phyloP scores from a whole-genome alignment of 305 asterid genomes.

The Fraxinus nigra region DNA sequence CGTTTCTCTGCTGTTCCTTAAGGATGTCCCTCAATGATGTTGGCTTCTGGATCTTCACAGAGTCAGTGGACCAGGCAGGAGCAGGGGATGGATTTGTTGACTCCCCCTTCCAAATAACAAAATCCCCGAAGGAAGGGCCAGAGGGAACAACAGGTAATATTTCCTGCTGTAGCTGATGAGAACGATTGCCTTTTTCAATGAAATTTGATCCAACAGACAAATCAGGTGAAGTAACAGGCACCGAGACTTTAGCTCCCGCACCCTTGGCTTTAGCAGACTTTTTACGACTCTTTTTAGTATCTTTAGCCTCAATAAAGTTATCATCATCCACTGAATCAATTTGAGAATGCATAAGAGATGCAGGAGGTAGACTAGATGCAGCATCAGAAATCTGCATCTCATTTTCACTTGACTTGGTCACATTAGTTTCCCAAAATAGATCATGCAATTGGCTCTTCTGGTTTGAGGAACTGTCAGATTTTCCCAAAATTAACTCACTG shows the following conservation, averaged over 20 bases:
- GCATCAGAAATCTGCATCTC: constrained; percentile 39
- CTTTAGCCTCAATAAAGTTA: constrained; percentile 75
- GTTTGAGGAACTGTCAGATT: constrained; percentile 32
- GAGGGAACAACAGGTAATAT: constrained; percentile 60
- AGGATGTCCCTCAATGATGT: constrained; percentile 79
- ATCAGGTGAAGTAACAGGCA: constrained; percentile 36
- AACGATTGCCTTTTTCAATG: constrained; percentile 49
- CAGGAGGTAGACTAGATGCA: constrained; percentile 11
- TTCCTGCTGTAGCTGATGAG: constrained; percentile 60
- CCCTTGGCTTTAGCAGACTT: constrained; percentile 73
- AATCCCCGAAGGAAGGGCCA: constrained; percentile 83
- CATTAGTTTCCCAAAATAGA: constrained; percentile 42
- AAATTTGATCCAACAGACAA: constrained; percentile 48
- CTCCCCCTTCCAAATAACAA: constrained; percentile 80
- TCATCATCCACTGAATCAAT: constrained; percentile 37
- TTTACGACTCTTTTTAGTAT: constrained; percentile 71
- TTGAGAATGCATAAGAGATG: constrained; percentile 28
- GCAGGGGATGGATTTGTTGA: constrained; percentile 52
- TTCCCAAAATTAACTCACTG: constrained; percentile 29
- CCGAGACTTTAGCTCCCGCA: constrained; percentile 41
- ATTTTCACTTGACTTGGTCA: constrained; percentile 35
- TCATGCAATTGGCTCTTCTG: constrained; percentile 55
- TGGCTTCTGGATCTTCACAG: constrained; percentile 55
- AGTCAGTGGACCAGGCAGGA: constrained; percentile 76
- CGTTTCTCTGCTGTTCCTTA: constrained; percentile 68